A percentile compares a stretch with the other conserved stretches of the same genome.
These are phyloP conservation scores for Meyerozyma carpophila DNA, from an alignment of 1,139 yeast species.

Conservation along the genomic window DNA sequence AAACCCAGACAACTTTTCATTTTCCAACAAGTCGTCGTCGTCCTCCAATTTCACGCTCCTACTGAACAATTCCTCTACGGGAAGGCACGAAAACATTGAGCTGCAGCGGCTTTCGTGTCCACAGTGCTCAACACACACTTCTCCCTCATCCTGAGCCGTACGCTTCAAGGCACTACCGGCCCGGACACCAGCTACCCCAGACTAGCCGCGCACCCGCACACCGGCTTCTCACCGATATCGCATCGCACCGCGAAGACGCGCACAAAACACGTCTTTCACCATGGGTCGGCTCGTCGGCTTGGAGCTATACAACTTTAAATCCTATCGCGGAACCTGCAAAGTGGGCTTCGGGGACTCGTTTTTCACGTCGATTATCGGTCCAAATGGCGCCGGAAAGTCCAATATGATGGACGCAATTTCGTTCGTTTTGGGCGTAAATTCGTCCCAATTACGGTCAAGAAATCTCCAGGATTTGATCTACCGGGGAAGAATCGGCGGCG, in stretches of 20 bases:
- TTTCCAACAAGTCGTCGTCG: neutral
- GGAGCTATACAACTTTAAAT: slow-evolving; percentile 82
- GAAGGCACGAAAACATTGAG: neutral
- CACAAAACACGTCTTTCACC: neutral
- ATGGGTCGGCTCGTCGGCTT: slow-evolving; percentile 80
- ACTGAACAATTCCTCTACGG: neutral
- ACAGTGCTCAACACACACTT: neutral
- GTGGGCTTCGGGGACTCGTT: slow-evolving; percentile 80
- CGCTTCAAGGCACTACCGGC: neutral
- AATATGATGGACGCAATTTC: slow-evolving; percentile 98
- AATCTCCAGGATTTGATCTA: slow-evolving; percentile 74
- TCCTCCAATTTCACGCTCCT: neutral
- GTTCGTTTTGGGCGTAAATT: slow-evolving; percentile 83
- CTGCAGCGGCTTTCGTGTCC: too few species aligned
- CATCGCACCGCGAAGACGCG: neutral
- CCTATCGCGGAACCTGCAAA: slow-evolving; percentile 70
- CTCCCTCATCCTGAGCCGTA: neutral
- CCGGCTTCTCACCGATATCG: neutral
- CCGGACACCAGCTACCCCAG: too few species aligned
- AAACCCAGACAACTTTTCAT: neutral
- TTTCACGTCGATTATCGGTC: slow-evolving; percentile 92
- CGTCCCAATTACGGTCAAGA: slow-evolving; percentile 71
- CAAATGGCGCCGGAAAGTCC: slow-evolving; percentile 97
- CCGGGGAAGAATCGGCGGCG: slow-evolving; percentile 48
- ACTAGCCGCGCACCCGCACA: neutral